Evolutionary conservation across 78 protist genomes (phyloP).

Genomic region (Dictyostelium intermedium): DNA sequence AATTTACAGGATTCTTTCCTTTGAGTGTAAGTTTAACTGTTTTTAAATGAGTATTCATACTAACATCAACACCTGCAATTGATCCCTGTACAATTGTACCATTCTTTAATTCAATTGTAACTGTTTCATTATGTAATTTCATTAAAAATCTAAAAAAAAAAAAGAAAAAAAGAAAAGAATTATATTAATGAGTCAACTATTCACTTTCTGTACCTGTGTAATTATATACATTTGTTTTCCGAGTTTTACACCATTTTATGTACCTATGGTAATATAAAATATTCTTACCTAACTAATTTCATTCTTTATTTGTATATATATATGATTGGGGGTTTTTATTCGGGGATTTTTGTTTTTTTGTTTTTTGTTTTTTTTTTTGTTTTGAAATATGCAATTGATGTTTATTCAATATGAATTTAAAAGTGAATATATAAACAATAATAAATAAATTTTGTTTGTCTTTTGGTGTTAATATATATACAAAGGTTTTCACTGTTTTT

Average conservation of each 20-base stretch:
- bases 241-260: background rate
- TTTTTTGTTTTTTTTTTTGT: background rate
- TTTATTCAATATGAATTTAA: background rate
- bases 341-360: no score
- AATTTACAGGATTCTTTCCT: conserved; percentile 92
- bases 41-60: conserved; percentile 98
- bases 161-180: no score
- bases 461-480: background rate
- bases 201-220: background rate
- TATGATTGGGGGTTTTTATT: background rate
- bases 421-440: background rate
- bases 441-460: background rate
- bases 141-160: conserved; percentile 90
- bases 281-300: conserved; percentile 14
- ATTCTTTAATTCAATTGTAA: conserved; percentile 98
- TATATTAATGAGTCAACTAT: background rate
- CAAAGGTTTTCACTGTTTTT: background rate
- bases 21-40: conserved; percentile 94
- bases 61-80: conserved; percentile 93
- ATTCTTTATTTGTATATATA: background rate
- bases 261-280: background rate
- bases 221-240: background rate
- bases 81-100: conserved; percentile 98
- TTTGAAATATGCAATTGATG: background rate
- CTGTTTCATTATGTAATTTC: conserved; percentile 96